A percentile compares a stretch with the other conserved stretches of the same genome.
phyloP scores from a whole-genome alignment of 306 rosid genomes.

The Prunus armeniaca region DNA sequence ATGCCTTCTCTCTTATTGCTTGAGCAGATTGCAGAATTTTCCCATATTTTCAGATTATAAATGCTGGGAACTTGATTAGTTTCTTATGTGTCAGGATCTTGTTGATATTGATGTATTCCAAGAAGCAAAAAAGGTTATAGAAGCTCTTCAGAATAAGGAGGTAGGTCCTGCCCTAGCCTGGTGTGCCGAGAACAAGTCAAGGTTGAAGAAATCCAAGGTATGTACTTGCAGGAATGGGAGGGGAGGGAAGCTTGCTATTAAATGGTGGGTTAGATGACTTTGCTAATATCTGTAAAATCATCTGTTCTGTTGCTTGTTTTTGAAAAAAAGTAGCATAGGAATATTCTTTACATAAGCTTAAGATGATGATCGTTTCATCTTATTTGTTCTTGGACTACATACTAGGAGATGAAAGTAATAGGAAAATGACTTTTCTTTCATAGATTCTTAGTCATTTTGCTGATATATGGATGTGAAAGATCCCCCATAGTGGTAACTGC shows the following conservation, averaged over 20 bases:
- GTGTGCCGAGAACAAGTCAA: constrained; percentile 93
- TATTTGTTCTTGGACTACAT: background rate
- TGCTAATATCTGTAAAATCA: background rate
- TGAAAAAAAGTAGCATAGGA: background rate
- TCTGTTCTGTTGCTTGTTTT: background rate
- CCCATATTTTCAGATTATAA: background rate
- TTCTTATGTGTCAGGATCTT: constrained; percentile 58
- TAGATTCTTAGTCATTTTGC: background rate
- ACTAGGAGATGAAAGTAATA: background rate
- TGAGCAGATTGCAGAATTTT: background rate
- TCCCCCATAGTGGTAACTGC: background rate
- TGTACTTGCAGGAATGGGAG: background rate
- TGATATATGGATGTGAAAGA: background rate
- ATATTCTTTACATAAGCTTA: background rate
- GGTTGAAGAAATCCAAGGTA: constrained; percentile 94
- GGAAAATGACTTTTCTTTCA: background rate
- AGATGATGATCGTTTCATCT: background rate
- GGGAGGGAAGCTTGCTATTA: background rate
- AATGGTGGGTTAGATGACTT: constrained; percentile 2
- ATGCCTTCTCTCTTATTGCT: background rate
- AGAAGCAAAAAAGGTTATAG: constrained; percentile 84
- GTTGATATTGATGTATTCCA: constrained; percentile 89
- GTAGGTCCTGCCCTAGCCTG: constrained; percentile 90
- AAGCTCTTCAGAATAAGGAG: constrained; percentile 82
- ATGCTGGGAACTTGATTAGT: background rate